Base-by-base conservation (phyloP, 169 alveolate species). In the Amoebophrya sp. region DNA sequence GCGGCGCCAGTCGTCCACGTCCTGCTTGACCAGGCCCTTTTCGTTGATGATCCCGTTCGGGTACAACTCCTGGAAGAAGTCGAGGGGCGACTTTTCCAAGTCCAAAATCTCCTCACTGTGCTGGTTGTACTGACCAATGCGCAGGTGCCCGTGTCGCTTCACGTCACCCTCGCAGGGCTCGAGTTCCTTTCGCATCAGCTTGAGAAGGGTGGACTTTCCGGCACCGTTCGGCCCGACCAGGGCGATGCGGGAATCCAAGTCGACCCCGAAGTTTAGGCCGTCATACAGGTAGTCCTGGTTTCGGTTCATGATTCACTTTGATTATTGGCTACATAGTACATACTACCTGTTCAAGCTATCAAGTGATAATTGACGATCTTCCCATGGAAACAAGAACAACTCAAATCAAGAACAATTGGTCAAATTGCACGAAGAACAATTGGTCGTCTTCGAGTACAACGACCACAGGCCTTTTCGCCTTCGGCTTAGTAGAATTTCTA, bases 201-300 rank as follows among this genome's bases (percentile, higher is more conserved):
- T 97, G 92, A 98, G 95, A 89, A 98, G 95, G 23, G 99, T 98
- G 89, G 99, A 96, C 96, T 98, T 98, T 47, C 99, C 99, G 90
- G 98, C 98, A 47, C 99, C 99, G 93, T 98, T 98, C 33, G 99
- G 98, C 32, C 99, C 99, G 54, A 98, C 98, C 77, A 98, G 96
- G 39, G 99, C 99, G 32, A 98, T 96, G 91, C 99, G 94, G n/a
- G 99, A 96, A 40, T 96, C 96, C 95, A 95, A 90, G 91, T 94
- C 95, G 77, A 95, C 95, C 38, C 95, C 96, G 83, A 95, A 92
- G 41, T 91, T 92, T 38, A 95, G 93, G 83, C 91, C 91, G 93
- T 95, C 93, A 90, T 94, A 95, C 77, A 95, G 93, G 91, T 90
- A 93, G 92, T 95, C 96, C 95, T 95, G 95, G 39, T 77, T 91